Conservation (phyloP, 805 yeast genomes). For the Starmerella riodocensis region DNA sequence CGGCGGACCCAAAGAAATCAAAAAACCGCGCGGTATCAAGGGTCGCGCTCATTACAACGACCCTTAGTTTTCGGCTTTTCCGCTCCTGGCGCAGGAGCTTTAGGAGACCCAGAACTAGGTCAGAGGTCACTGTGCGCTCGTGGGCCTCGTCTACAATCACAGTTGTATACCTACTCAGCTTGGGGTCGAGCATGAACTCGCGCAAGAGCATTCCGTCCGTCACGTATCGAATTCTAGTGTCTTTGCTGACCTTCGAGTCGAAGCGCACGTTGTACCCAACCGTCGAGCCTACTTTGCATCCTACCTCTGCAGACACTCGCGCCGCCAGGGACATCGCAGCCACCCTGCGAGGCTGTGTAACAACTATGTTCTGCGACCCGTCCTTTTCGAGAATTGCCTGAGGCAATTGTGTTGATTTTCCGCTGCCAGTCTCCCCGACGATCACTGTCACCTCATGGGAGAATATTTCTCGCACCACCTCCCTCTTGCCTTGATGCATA, state of each 20-base stretch:
- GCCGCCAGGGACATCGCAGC: conserved; percentile 91
- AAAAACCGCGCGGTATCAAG: conserved; percentile 81
- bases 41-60: conserved; percentile 93
- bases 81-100: conserved; percentile 48
- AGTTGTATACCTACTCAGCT: conserved; percentile 52
- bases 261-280: conserved; percentile 93
- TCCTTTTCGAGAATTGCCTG: conserved; percentile 53
- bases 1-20: conserved; percentile 44
- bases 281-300: conserved; percentile 58
- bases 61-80: conserved; percentile 41
- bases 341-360: conserved; percentile 94
- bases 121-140: conserved; percentile 87
- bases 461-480: conserved; percentile 42
- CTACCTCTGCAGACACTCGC: conserved; percentile 82
- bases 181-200: conserved; percentile 68
- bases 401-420: conserved; percentile 94
- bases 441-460: conserved; percentile 58
- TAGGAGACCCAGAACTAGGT: conserved; percentile 75
- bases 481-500: conserved; percentile 56
- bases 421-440: conserved; percentile 96
- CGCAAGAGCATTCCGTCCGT: conserved; percentile 97
- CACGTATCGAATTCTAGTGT: conserved; percentile 65
- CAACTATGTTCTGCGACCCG: conserved; percentile 50
- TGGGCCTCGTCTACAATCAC: conserved; percentile 93
- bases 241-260: conserved; percentile 48